Percentiles rank a stretch among this genome's conserved stretches.
phyloP scores from a whole-genome alignment of 495 filamentous ascomycete species.

The Astrothelium subdiscretum region DNA sequence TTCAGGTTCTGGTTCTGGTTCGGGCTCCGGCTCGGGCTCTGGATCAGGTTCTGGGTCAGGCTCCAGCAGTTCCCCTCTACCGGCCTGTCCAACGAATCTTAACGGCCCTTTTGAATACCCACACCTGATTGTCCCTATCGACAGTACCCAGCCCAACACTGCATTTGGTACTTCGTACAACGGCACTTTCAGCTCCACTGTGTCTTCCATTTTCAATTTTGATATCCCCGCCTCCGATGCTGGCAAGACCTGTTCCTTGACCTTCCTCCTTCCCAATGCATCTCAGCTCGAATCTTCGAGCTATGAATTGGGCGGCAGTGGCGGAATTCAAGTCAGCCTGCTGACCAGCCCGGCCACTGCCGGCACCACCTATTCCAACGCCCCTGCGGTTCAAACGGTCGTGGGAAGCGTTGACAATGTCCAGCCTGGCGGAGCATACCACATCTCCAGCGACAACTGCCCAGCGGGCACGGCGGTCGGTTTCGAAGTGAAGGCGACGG shows the following conservation, averaged over 20 bases:
- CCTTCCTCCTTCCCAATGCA: conserved; percentile 53
- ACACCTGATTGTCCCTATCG: conserved; percentile 54
- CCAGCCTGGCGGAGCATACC: conserved; percentile 11
- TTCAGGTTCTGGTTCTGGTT: conserved; percentile 30
- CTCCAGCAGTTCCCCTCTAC: background rate
- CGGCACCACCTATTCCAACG: conserved; percentile 15
- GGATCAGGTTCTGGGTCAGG: conserved; percentile 7
- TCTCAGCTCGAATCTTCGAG: conserved; percentile 42
- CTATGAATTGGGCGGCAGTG: conserved; percentile 44
- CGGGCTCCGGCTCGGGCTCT: conserved; percentile 14
- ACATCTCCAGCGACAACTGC: conserved; percentile 9
- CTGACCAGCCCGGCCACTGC: conserved; percentile 15
- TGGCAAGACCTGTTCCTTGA: conserved; percentile 49
- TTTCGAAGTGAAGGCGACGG: conserved; percentile 13
- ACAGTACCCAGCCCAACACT: conserved; percentile 40
- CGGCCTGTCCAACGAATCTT: conserved; percentile 39
- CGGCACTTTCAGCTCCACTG: conserved; percentile 41
- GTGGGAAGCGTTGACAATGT: conserved; percentile 8
- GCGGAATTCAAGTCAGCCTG: conserved; percentile 19
- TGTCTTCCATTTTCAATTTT: conserved; percentile 59
- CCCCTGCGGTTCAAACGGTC: background rate
- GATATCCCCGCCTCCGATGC: conserved; percentile 43
- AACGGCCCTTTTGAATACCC: conserved; percentile 46
- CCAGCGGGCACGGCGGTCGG: conserved; percentile 8
- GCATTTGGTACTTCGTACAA: conserved; percentile 43